These are phyloP conservation scores for Kurtzmaniella quercitrusa DNA, from an alignment of 1,139 yeast genomes.

Conservation along the genomic window DNA sequence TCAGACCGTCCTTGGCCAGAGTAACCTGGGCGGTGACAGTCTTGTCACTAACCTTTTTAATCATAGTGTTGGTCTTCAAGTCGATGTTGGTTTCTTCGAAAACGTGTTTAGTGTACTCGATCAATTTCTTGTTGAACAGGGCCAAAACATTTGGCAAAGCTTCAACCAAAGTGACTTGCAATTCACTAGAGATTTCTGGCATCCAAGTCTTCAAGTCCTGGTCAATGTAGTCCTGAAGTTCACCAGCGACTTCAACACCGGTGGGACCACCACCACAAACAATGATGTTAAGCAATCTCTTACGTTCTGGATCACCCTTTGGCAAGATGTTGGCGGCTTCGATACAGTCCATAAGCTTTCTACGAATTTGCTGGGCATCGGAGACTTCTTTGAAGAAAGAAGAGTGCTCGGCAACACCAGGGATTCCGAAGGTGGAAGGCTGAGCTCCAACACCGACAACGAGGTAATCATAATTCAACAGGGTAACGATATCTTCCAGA, in stretches of 20 bases:
- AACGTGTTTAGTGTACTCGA: constrained; percentile 79
- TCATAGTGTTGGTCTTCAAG: constrained; percentile 79
- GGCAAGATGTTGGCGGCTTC: constrained; percentile 81
- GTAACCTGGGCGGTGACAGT: constrained; percentile 70
- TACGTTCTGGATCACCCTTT: constrained; percentile 70
- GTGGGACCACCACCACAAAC: constrained; percentile 98
- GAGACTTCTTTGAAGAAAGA: constrained; percentile 82
- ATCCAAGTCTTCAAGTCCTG: constrained; percentile 87
- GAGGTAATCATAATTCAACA: constrained; percentile 67
- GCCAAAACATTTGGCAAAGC: constrained; percentile 89
- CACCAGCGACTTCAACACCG: constrained; percentile 96
- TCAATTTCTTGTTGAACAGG: constrained; percentile 79
- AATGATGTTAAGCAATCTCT: constrained; percentile 74
- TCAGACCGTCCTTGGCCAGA: constrained; percentile 55
- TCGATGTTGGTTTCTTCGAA: constrained; percentile 77
- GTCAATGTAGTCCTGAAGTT: constrained; percentile 87
- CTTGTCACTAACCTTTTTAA: constrained; percentile 73
- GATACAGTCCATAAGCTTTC: constrained; percentile 71
- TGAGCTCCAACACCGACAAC: constrained; percentile 92
- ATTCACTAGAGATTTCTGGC: constrained; percentile 79
- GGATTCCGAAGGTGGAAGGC: constrained; percentile 88
- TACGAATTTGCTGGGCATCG: constrained; percentile 76
- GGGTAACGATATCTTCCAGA: constrained; percentile 42
- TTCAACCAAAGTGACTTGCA: constrained; percentile 81
- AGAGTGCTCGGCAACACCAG: constrained; percentile 88